Evolutionary conservation across 106 monocot genomes (phyloP).

Genomic region (Narthecium ossifragum): DNA sequence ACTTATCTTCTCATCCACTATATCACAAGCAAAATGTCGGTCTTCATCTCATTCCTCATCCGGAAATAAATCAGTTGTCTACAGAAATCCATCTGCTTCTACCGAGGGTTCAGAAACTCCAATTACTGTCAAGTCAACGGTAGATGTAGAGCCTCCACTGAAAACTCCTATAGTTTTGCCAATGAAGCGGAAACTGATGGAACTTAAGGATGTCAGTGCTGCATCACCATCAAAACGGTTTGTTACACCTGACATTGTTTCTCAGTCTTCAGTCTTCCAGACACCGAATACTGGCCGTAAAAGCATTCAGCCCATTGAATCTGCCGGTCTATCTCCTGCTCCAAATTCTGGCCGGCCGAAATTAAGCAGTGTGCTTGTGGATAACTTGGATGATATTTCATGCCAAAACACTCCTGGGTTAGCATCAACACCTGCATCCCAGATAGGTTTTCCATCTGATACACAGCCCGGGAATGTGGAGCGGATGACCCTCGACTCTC

Average conservation of each 20-base stretch:
- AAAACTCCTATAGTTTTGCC: slow-evolving; percentile 76
- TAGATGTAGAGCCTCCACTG: slow-evolving; percentile 22
- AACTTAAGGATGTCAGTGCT: slow-evolving; percentile 42
- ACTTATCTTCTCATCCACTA: slow-evolving; percentile 35
- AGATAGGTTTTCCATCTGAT: slow-evolving; percentile 22
- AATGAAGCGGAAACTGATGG: slow-evolving; percentile 72
- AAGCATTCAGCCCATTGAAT: slow-evolving; percentile 16
- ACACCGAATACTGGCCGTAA: slow-evolving; percentile 39
- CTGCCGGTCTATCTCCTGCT: slow-evolving; percentile 10
- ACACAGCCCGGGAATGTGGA: slow-evolving; percentile 47
- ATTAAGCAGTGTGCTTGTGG: slow-evolving; percentile 11
- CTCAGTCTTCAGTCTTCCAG: slow-evolving; percentile 35
- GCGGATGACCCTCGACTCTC: slow-evolving; percentile 82
- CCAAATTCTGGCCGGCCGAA: slow-evolving; percentile 12
- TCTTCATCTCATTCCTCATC: slow-evolving; percentile 11
- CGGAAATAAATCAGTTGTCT: slow-evolving; percentile 14
- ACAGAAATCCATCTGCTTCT: slow-evolving; percentile 6
- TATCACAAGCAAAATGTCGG: slow-evolving; percentile 24
- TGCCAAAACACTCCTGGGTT: slow-evolving; percentile 27
- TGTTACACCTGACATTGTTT: slow-evolving; percentile 24
- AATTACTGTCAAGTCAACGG: slow-evolving; percentile 15
- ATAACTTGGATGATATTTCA: slow-evolving; percentile 38
- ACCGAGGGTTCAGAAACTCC: slow-evolving; percentile 8
- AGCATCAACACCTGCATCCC: slow-evolving; percentile 17
- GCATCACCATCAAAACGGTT: slow-evolving; percentile 47